phyloP scores from a whole-genome alignment of 2,329 filamentous ascomycete genomes.

The Conoideocrella luteorostrata region DNA sequence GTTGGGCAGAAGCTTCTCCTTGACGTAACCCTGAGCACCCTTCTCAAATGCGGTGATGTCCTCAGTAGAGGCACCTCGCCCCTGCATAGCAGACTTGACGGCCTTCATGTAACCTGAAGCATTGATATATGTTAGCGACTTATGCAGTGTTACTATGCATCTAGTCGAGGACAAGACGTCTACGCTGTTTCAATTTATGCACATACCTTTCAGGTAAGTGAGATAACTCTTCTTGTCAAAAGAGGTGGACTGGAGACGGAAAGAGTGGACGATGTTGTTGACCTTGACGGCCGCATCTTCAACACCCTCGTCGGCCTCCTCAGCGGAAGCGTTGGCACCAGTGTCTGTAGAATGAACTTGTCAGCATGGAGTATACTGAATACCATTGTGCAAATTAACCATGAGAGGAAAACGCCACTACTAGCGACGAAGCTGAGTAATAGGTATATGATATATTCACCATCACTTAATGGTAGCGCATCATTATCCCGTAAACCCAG shows the following conservation, averaged over 20 bases:
- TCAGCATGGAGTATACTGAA: neutral
- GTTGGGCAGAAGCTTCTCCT: conserved; percentile 72
- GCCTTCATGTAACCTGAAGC: conserved; percentile 79
- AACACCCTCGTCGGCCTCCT: conserved; percentile 73
- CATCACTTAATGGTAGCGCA: too few species aligned
- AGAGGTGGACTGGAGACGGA: conserved; percentile 71
- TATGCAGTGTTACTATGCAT: neutral
- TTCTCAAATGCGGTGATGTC: conserved; percentile 74
- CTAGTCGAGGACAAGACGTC: neutral
- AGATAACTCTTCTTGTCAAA: conserved; percentile 90
- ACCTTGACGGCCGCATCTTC: conserved; percentile 69
- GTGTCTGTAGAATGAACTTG: conserved; percentile 50
- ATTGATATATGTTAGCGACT: neutral
- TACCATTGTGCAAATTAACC: too few species aligned
- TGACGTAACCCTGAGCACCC: conserved; percentile 66
- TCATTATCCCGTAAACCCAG: too few species aligned
- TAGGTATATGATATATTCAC: too few species aligned
- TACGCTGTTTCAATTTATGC: neutral
- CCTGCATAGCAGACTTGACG: conserved; percentile 65
- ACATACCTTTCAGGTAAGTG: conserved; percentile 74
- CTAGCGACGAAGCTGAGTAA: too few species aligned
- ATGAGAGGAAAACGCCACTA: too few species aligned
- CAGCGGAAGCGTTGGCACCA: conserved; percentile 94
- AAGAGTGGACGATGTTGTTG: conserved; percentile 90
- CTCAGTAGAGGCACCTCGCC: conserved; percentile 54